Percentiles rank a stretch among this genome's conserved stretches.
These are phyloP conservation scores for Venturia effusa DNA, from an alignment of 2,329 filamentous ascomycete genomes.

Conservation along the genomic window DNA sequence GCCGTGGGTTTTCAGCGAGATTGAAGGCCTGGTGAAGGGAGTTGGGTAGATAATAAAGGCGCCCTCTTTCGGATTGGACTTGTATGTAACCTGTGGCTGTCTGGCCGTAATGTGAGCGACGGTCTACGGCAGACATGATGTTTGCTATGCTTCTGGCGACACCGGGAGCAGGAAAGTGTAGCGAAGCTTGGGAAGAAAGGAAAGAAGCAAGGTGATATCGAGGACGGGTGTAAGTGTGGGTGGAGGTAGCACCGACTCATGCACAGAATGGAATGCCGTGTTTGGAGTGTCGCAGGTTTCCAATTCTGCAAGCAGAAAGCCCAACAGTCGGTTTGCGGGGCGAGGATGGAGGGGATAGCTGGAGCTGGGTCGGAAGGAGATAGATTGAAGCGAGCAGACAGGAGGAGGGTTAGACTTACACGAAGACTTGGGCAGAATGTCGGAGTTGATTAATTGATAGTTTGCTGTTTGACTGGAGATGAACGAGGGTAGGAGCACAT, in stretches of 20 bases:
- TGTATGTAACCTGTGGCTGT: conserved; percentile 11
- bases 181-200: background rate
- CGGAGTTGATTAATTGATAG: background rate
- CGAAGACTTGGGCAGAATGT: background rate
- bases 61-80: conserved; percentile 12
- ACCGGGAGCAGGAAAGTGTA: background rate
- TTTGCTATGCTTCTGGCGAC: background rate
- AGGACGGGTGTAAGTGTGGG: background rate
- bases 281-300: conserved; percentile 5
- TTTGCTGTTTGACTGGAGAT: background rate
- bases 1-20: conserved; percentile 4
- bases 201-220: background rate
- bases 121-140: background rate
- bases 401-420: background rate
- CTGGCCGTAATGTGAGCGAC: background rate
- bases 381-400: background rate
- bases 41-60: conserved; percentile 11
- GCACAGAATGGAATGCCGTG: background rate
- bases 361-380: background rate
- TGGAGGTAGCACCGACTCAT: background rate
- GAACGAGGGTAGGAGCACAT: conserved; percentile 5
- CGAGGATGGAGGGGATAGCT: background rate
- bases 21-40: background rate
- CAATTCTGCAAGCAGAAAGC: conserved; percentile 1
- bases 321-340: background rate